phyloP scores from a whole-genome alignment of 2,329 filamentous ascomycete genomes.

The Bipolaris gigantea region DNA sequence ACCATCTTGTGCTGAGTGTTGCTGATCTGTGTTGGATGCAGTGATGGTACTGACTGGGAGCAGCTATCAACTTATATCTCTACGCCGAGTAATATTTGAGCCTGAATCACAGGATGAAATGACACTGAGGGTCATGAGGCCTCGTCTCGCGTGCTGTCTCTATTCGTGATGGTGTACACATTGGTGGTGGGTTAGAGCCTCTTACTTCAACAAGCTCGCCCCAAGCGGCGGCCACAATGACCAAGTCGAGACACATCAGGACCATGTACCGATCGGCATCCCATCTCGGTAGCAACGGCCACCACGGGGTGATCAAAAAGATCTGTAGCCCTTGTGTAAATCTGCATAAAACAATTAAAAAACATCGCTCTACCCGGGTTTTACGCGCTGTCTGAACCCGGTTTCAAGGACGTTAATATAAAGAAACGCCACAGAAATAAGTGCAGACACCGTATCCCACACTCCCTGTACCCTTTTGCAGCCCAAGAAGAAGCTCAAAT shows the following conservation, averaged over 20 bases:
- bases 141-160: conserved; percentile 5
- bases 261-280: neutral
- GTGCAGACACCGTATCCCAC: conserved; percentile 3
- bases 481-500: neutral
- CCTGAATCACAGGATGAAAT: conserved; percentile 21
- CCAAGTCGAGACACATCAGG: neutral
- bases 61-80: conserved; percentile 14
- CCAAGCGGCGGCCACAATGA: conserved; percentile 3
- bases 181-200: conserved; percentile 2
- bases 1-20: conserved; percentile 19
- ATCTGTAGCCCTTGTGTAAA: conserved; percentile 2
- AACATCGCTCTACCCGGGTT: conserved; percentile 9
- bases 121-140: conserved; percentile 9
- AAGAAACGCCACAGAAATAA: conserved; percentile 5
- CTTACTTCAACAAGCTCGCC: conserved; percentile 5
- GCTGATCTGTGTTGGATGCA: conserved; percentile 11
- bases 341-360: conserved; percentile 9
- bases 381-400: conserved; percentile 8
- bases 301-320: neutral
- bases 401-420: conserved; percentile 15
- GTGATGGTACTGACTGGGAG: conserved; percentile 8
- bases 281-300: neutral
- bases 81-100: conserved; percentile 6
- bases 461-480: neutral
- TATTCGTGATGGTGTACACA: conserved; percentile 10